These are phyloP conservation scores for Triangularia setosa DNA, from an alignment of 2,329 filamentous ascomycete species.

Conservation along the genomic window DNA sequence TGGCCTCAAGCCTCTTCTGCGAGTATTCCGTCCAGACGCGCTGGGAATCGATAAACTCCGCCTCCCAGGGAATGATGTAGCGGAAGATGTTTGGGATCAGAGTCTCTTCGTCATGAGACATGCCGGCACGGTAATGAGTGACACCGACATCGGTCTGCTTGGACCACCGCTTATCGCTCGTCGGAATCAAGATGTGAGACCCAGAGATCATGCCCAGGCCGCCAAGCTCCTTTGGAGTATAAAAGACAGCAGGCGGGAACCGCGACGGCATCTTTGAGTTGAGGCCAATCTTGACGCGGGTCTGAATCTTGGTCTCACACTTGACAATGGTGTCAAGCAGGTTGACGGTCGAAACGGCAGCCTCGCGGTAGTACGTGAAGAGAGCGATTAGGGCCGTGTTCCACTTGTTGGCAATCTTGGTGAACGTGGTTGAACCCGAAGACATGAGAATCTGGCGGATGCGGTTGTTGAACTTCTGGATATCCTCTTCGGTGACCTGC, in stretches of 20 bases:
- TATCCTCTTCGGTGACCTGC: conserved; percentile 95
- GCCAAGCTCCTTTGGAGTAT: conserved; percentile 95
- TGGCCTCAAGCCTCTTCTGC: conserved; percentile 93
- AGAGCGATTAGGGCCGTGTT: conserved; percentile 95
- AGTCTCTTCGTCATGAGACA: conserved; percentile 97
- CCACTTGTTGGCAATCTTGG: conserved; percentile 99
- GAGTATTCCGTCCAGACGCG: conserved; percentile 99
- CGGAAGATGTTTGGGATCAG: conserved; percentile 98
- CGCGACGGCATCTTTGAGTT: conserved; percentile 99
- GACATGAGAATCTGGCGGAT: conserved; percentile 99
- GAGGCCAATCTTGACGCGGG: conserved; percentile 93
- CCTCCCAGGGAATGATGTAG: conserved; percentile 98
- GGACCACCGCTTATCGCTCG: conserved; percentile 96
- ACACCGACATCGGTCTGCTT: conserved; percentile 97
- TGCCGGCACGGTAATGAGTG: conserved; percentile 93
- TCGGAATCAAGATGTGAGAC: conserved; percentile 94
- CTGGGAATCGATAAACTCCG: conserved; percentile 98
- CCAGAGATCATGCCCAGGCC: conserved; percentile 98
- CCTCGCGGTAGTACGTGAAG: conserved; percentile 98
- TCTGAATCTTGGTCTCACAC: conserved; percentile 99
- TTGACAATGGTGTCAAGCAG: conserved; percentile 97
- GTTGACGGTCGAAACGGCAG: conserved; percentile 90
- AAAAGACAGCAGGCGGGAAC: conserved; percentile 97
- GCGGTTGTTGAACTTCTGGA: conserved; percentile 98
- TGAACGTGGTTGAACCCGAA: conserved; percentile 98